A percentile compares a stretch with the other conserved stretches of the same genome.
Conservation (phyloP, 257 asterid genomes). For the Cinchona pubescens region DNA sequence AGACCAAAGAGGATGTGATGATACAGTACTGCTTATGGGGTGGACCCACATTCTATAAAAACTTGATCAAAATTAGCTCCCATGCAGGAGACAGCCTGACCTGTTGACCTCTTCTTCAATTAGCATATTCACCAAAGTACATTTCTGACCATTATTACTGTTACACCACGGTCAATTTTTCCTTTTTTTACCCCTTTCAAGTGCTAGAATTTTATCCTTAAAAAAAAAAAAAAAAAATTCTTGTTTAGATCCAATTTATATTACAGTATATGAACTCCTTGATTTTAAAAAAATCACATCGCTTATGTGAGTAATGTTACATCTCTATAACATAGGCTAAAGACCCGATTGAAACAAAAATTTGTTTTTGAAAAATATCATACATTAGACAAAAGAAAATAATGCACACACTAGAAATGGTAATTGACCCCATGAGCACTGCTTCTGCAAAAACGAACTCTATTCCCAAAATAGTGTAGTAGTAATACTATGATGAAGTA, state of each 20-base stretch:
- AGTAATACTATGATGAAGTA: not conserved
- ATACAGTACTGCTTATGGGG: slow-evolving; percentile 11
- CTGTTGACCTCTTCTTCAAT: slow-evolving; percentile 35
- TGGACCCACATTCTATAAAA: slow-evolving; percentile 14
- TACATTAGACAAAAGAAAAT: slow-evolving; percentile 50
- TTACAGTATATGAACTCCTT: too few relatives aligned
- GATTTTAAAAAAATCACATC: too few relatives aligned
- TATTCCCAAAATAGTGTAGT: slow-evolving; percentile 29
- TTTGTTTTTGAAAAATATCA: too few relatives aligned
- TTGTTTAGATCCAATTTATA: too few relatives aligned
- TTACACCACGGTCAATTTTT: slow-evolving; percentile 10
- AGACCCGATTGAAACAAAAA: too few relatives aligned
- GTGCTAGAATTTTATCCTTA: too few relatives aligned
- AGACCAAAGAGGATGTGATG: slow-evolving; percentile 1
- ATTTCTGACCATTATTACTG: not conserved
- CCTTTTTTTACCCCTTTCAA: slow-evolving; percentile 19
- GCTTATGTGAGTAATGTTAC: too few relatives aligned
- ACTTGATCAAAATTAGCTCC: slow-evolving; percentile 41
- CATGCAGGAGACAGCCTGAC: slow-evolving; percentile 75
- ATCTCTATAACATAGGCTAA: too few relatives aligned
- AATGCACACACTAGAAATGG: slow-evolving; percentile 56
- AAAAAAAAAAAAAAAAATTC: too few relatives aligned
- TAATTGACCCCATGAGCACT: slow-evolving; percentile 46
- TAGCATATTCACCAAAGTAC: not conserved
- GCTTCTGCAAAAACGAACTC: slow-evolving; percentile 48